A percentile compares a stretch with the other conserved stretches of the same genome.
Evolutionary conservation across 2,329 filamentous ascomycete genomes (phyloP).

Genomic region (Whalleya microplaca): DNA sequence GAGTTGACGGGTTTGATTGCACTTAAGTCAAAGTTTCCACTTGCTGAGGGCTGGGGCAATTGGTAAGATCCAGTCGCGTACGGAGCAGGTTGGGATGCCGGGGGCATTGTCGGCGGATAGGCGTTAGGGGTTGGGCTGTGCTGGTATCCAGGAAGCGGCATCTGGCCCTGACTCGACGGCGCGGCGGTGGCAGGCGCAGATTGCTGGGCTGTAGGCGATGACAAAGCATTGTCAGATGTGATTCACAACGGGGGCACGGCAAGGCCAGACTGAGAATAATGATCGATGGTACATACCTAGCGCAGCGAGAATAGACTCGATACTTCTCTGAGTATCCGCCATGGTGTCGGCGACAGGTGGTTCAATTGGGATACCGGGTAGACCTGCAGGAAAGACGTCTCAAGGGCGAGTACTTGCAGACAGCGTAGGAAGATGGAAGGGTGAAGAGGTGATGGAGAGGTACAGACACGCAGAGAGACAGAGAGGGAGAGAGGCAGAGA

Average conservation of each 20-base stretch:
- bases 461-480: no score
- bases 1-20: constrained; percentile 78
- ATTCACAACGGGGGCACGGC: neutral
- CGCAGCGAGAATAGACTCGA: constrained; percentile 23
- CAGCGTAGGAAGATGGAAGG: no score
- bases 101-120: constrained; percentile 43
- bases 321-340: constrained; percentile 20
- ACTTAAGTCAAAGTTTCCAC: constrained; percentile 79
- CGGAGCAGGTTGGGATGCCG: constrained; percentile 43
- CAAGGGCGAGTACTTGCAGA: no score
- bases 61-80: constrained; percentile 46
- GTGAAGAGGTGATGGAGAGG: no score
- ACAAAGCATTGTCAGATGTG: constrained; percentile 23
- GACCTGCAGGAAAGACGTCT: neutral
- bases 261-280: neutral
- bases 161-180: constrained; percentile 48
- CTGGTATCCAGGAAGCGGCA: constrained; percentile 38
- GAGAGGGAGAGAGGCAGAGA: no score
- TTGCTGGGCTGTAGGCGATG: constrained; percentile 47
- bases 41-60: constrained; percentile 70
- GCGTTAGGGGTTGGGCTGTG: constrained; percentile 43
- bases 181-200: constrained; percentile 38
- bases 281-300: constrained; percentile 17
- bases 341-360: constrained; percentile 14
- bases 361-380: neutral